Evolutionary conservation across 768 basidiomycete species (phyloP), one percentile per base, ranked within the genome.

Genomic region (Ephemerocybe angulata): DNA sequence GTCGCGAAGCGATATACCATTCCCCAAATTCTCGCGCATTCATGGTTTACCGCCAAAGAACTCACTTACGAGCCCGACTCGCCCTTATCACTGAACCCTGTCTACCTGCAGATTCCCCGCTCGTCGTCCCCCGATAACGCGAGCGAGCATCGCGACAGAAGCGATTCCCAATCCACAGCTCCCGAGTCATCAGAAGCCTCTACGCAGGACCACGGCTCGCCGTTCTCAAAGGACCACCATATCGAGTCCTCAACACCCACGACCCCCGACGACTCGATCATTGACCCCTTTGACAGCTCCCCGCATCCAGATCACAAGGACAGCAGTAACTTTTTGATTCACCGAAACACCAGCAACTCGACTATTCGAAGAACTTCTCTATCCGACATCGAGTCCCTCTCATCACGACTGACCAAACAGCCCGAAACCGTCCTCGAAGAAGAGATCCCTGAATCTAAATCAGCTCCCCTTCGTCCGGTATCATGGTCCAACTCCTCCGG

Each of bases 1-100:
- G 85, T 90, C 3, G 66, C 80, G 11, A 82, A 86, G 56, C 88
- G 96, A 10, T 73, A 85, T 29, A 81, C 84, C 11, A 93, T 98
- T 60, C 82, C 90, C 21, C 88, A 90, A 64, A 95, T 97, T 48
- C 78, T 98, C 27, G 73, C 79, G 1, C 93, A 95, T 65, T 70
- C 87, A 1, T 98, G 96, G 95, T 98, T 97, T 69, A 81, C 76
- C 17, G 63, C 74, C 46, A 65, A 64, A 37, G 66, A 65, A 46
- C 63, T 67, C 46, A 67, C 67, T 11, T 75, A 70, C 47, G 71
- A 74, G 58, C 58, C 63, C 40, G 71, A 72, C 22, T 65, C 67
- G 7, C 62, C 68, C 58, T 50, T 63, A 15, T 65, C 56, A 57
- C 64, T 54, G 42, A 63, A 42, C 50, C 59, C 50, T 65, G 17